phyloP scores from a whole-genome alignment of 495 filamentous ascomycete species.

The Aspergillus sparsus region DNA sequence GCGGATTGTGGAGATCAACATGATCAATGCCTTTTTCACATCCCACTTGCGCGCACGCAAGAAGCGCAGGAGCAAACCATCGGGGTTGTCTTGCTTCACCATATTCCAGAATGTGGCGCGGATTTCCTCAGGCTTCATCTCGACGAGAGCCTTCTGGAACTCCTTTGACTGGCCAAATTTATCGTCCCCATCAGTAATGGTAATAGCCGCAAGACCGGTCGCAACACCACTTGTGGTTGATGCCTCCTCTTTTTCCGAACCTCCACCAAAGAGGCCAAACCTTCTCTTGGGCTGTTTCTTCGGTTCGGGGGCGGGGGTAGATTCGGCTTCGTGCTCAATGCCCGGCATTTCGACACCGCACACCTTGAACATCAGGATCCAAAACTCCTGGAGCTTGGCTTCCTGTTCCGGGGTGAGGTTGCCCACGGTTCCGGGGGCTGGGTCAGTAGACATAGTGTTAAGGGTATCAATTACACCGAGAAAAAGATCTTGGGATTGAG shows the following conservation, averaged over 20 bases:
- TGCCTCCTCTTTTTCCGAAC: conserved; percentile 56
- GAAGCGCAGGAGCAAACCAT: conserved; percentile 84
- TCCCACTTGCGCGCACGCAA: conserved; percentile 96
- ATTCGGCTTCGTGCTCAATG: conserved; percentile 30
- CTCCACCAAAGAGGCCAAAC: conserved; percentile 59
- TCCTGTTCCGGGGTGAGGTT: conserved; percentile 89
- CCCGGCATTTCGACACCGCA: conserved; percentile 63
- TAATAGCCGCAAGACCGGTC: conserved; percentile 34
- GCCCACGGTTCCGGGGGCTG: conserved; percentile 75
- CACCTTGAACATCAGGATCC: conserved; percentile 73
- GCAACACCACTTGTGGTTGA: conserved; percentile 38
- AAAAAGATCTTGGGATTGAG: conserved; percentile 29
- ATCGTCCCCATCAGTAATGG: conserved; percentile 67
- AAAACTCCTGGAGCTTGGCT: conserved; percentile 83
- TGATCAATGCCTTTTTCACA: conserved; percentile 86
- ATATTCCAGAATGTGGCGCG: conserved; percentile 88
- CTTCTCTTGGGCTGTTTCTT: conserved; percentile 70
- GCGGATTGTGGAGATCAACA: conserved; percentile 91
- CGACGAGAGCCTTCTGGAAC: conserved; percentile 76
- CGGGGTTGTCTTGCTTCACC: conserved; percentile 94
- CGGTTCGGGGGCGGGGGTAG: conserved; percentile 29
- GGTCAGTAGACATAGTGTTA: conserved; percentile 41
- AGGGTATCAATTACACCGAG: conserved; percentile 47
- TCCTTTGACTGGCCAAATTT: conserved; percentile 91
- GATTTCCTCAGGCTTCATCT: conserved; percentile 73